Evolutionary conservation across 192 early-diverging fungal species (phyloP), one percentile per base, ranked within the genome.

Genomic region (Linnemannia exigua): DNA sequence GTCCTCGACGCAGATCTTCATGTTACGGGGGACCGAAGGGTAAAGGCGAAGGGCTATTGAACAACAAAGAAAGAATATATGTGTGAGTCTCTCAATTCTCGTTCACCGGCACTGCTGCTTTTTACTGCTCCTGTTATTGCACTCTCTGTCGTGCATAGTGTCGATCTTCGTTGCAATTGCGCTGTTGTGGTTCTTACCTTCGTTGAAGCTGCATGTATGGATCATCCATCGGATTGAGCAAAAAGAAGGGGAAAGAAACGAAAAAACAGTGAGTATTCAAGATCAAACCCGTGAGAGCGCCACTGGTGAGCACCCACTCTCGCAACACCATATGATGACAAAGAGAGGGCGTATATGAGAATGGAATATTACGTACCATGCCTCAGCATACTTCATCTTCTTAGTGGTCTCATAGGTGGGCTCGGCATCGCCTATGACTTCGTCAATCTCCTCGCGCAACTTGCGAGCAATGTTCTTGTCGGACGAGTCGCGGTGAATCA

Each of bases 1-100:
- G 74, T 92, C 91, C 28, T 86, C 78, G 28, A 90, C 73, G 15
- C 90, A 90, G 46, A 84, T 82, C 48, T 92, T 92, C 31, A 89
- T 83, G 58, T 92, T 90, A 19, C 82, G 76, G 44, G 91, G 91
- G 2, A 92, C 91, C 8, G 36, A 41, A 17, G 87, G 87, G 66
- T 88, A 81, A 8, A 89, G 74, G 44, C 90, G 81, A 16, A 90
- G 51, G 5, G 83, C 81, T 80, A 36, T 31, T 20, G 81, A 84
- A 67, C 77, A 78, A 47, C 81, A 84, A 63, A 31, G 28, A 4
- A 25, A 63, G 28, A n/a, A 63, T 58, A 0, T 20, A 28, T 0
- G 58, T 31, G 58, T 63, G 58, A 63, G 58, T 63, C 1, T 25
- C 9, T 14, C 8, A 63, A 63, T 15, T n/a, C 4, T 31, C 28